Evolutionary conservation across 1,284 basidiomycete species (phyloP).

Genomic region (Mycena sp.): DNA sequence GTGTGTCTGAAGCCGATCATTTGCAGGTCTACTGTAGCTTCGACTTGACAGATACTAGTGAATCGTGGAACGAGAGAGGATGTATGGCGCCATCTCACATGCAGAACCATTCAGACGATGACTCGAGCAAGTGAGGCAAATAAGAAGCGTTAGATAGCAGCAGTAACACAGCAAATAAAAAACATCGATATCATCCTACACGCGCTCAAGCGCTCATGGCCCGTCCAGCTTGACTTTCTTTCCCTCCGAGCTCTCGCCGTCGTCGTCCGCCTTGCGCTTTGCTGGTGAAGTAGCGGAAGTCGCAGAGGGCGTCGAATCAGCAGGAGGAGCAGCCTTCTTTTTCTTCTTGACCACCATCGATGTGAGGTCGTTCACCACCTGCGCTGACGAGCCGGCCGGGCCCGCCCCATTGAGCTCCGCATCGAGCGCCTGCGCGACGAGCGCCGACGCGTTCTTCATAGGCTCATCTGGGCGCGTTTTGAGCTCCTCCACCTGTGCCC

Average conservation of each 20-base stretch:
- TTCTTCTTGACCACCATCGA: conserved; percentile 89
- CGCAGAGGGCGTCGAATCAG: conserved; percentile 18
- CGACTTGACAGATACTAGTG: too few relatives aligned
- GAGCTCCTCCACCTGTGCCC: conserved; percentile 81
- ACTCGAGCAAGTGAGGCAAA: too few relatives aligned
- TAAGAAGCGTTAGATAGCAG: too few relatives aligned
- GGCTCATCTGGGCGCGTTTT: conserved; percentile 77
- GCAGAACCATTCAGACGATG: too few relatives aligned
- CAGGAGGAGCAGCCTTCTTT: conserved; percentile 53
- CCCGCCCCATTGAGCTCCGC: conserved; percentile 62
- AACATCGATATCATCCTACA: too few relatives aligned
- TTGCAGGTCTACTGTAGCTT: too few relatives aligned
- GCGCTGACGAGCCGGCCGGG: conserved; percentile 36
- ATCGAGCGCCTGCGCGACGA: conserved; percentile 76
- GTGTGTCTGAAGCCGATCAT: too few relatives aligned
- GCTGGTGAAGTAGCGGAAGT: conserved; percentile 41
- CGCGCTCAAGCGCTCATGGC: too few relatives aligned
- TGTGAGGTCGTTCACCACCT: conserved; percentile 79
- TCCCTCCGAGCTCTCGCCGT: conserved; percentile 31
- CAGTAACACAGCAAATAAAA: too few relatives aligned
- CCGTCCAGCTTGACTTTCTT: conserved; percentile 23
- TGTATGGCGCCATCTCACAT: too few relatives aligned
- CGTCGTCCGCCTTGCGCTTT: conserved; percentile 79
- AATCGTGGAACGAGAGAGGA: too few relatives aligned
- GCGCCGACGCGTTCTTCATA: conserved; percentile 61